Conservation (phyloP, 176 grass and related monocot genomes). For the Triticum urartu region DNA sequence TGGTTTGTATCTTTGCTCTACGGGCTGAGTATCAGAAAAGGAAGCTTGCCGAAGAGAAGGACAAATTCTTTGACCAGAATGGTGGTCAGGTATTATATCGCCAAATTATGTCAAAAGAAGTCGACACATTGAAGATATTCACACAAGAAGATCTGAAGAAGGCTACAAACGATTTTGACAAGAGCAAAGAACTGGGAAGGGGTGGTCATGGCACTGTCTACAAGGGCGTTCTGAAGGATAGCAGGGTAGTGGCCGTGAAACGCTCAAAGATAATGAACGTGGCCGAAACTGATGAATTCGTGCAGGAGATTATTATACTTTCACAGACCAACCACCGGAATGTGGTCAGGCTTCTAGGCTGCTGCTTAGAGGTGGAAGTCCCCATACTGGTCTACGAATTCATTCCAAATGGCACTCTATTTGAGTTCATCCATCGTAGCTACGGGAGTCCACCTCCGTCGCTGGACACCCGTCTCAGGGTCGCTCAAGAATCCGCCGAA, state of each 20-base stretch:
- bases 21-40: not conserved
- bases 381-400: not conserved
- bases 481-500: not conserved
- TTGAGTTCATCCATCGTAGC: not conserved
- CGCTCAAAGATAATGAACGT: not conserved
- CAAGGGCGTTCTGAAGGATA: not conserved
- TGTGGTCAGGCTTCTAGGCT: not conserved
- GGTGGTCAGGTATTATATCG: slow-evolving; percentile 19
- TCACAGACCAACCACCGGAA: slow-evolving; percentile 1
- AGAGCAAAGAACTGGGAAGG: not conserved
- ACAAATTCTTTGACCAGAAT: slow-evolving; percentile 21
- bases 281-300: not conserved
- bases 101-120: slow-evolving; percentile 17
- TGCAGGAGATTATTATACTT: not conserved
- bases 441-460: not conserved
- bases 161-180: slow-evolving; percentile 1
- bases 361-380: not conserved
- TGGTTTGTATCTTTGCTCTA: not conserved
- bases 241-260: slow-evolving; percentile 14
- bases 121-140: slow-evolving; percentile 27
- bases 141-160: slow-evolving; percentile 7
- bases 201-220: not conserved
- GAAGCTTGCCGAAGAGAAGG: not conserved
- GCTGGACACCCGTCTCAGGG: not conserved
- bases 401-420: not conserved